A percentile compares a stretch with the other conserved stretches of the same genome.
Conservation (phyloP, 345 rosid genomes). For the Brassica nigra region DNA sequence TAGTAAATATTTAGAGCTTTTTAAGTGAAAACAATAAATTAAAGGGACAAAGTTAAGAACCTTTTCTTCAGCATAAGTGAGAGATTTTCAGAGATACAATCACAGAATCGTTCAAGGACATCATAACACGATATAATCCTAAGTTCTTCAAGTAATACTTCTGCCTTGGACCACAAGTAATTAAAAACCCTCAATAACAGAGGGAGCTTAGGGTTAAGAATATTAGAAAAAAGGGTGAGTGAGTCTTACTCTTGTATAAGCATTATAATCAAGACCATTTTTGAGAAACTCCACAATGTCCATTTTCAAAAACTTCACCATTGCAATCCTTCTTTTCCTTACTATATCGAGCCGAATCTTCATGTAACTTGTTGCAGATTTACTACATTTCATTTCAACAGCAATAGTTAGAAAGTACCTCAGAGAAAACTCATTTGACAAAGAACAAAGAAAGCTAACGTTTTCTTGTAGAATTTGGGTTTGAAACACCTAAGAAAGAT, state of each 20-base stretch:
- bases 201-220: not conserved
- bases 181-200: not conserved
- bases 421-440: not conserved
- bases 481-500: slow-evolving; percentile 37
- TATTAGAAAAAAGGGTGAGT: slow-evolving; percentile 2
- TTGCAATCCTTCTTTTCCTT: slow-evolving; percentile 63
- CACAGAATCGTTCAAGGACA: slow-evolving; percentile 58
- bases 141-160: slow-evolving; percentile 64
- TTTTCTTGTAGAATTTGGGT: slow-evolving; percentile 46
- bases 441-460: slow-evolving; percentile 17
- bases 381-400: slow-evolving; percentile 46
- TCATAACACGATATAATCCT: slow-evolving; percentile 58
- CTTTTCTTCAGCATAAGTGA: slow-evolving; percentile 59
- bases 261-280: slow-evolving; percentile 56
- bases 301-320: slow-evolving; percentile 55
- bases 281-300: slow-evolving; percentile 77
- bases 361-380: slow-evolving; percentile 53
- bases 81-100: slow-evolving; percentile 50
- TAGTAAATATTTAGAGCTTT: not conserved
- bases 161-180: slow-evolving; percentile 54
- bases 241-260: slow-evolving; percentile 68
- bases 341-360: slow-evolving; percentile 60
- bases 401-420: not conserved
- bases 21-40: not conserved
- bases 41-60: slow-evolving; percentile 31